Percentiles rank a stretch among this genome's conserved stretches.
phyloP scores from a whole-genome alignment of 768 basidiomycete species.

The Pleurotus tuber-regium region DNA sequence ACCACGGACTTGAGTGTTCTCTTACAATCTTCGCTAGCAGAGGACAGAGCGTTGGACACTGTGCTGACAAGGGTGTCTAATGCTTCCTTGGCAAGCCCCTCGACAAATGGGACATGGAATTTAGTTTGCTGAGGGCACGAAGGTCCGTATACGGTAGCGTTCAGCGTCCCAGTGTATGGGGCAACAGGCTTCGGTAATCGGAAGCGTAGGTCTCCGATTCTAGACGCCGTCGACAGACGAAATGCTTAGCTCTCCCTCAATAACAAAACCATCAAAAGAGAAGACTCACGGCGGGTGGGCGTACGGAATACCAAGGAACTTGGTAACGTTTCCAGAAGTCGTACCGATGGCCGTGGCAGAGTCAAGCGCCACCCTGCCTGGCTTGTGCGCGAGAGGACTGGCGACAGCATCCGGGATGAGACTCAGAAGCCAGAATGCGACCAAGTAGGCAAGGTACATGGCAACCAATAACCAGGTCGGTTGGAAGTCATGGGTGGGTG shows the following conservation, averaged over 20 bases:
- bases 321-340: conserved; percentile 22
- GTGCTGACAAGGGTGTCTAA: conserved; percentile 30
- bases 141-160: conserved; percentile 39
- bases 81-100: conserved; percentile 31
- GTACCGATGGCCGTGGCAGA: conserved; percentile 40
- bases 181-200: conserved; percentile 36
- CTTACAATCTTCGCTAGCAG: conserved; percentile 48
- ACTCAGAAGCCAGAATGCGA: not conserved
- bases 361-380: conserved; percentile 32
- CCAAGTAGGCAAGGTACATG: too few relatives aligned
- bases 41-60: conserved; percentile 26
- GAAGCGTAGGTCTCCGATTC: conserved; percentile 38
- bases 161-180: conserved; percentile 31
- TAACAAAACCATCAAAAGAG: not conserved
- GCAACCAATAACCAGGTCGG: too few relatives aligned
- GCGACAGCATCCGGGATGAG: not conserved
- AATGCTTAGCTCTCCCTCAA: not conserved
- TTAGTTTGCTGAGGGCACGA: conserved; percentile 45
- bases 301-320: conserved; percentile 38
- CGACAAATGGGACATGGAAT: conserved; percentile 27
- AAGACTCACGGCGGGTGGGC: conserved; percentile 34
- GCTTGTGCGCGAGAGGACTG: not conserved
- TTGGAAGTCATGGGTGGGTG: too few relatives aligned
- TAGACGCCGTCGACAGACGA: conserved; percentile 14
- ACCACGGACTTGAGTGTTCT: not conserved